Base-by-base conservation (phyloP, 169 alveolate species). In the Theileria orientalis region DNA sequence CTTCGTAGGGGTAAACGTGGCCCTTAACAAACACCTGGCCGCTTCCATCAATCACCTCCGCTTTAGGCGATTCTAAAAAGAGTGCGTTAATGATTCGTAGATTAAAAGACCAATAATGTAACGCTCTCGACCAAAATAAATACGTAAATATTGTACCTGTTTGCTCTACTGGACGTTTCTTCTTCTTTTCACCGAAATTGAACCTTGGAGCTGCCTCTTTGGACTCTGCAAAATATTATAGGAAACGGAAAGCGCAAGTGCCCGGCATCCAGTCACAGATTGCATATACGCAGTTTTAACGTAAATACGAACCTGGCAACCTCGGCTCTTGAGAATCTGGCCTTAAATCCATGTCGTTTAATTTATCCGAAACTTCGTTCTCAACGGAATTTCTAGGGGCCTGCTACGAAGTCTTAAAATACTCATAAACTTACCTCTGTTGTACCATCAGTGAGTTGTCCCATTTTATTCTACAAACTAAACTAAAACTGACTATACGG, bases 131-230 rank as follows among this genome's bases (percentile, higher is more conserved):
- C n/a, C 21, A n/a, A 49, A 7, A 3, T 21, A 11, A 21, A 16
- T 1, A 6, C 14, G 66, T 3, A 16, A 13, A 27, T 29, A 27
- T 71, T 41, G 70, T 56, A 85, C 94, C 87, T 75, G 85, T 73
- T 69, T 85, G 44, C 66, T 79, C 91, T 60, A 79, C 76, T 29
- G 90, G 83, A 80, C 90, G 91, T 90, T 94, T 94, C 77, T 92
- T 92, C 83, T 90, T 92, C 66, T 87, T 87, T 44, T 94, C 94
- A 77, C 95, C 95, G 66, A 94, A 94, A 80, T 94, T 91, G 70
- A 86, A 90, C 68, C 74, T 68, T 42, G 86, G 93, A 1, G 83
- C 73, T 8, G 70, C 80, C 42, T 72, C 90, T 13, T 68, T 60
- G 42, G 74, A 78, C 46, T 47, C 87, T 35, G 25, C 2, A 1